These are phyloP conservation scores for Pyrenula aspistea DNA, from an alignment of 495 filamentous ascomycete genomes.

Conservation along the genomic window DNA sequence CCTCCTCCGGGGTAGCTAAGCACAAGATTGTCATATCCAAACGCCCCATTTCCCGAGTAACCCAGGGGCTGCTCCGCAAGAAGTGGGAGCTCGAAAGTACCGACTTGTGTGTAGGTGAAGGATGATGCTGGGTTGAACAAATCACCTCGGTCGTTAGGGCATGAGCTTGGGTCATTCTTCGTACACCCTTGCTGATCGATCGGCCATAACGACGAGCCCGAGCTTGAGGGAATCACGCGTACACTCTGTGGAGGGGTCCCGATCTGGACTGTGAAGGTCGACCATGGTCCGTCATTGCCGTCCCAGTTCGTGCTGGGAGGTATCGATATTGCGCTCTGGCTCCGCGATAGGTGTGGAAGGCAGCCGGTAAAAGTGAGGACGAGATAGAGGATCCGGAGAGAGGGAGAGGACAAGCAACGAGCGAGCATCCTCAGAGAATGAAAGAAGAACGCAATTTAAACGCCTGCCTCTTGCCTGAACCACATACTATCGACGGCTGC, in stretches of 20 bases:
- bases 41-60: slow-evolving; percentile 28
- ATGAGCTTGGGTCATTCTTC: slow-evolving; percentile 18
- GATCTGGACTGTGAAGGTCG: slow-evolving; percentile 21
- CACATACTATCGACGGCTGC: background rate
- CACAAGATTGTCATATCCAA: slow-evolving; percentile 37
- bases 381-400: background rate
- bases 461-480: background rate
- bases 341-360: background rate
- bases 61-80: slow-evolving; percentile 32
- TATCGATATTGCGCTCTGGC: slow-evolving; percentile 1
- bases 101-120: slow-evolving; percentile 32
- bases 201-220: slow-evolving; percentile 16
- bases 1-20: slow-evolving; percentile 21
- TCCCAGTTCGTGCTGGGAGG: slow-evolving; percentile 10
- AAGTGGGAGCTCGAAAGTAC: slow-evolving; percentile 19
- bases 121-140: slow-evolving; percentile 35
- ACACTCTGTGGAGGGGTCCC: slow-evolving; percentile 24
- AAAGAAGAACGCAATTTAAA: background rate
- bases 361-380: background rate
- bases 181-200: slow-evolving; percentile 24
- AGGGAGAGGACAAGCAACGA: background rate
- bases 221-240: slow-evolving; percentile 21
- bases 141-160: slow-evolving; percentile 33
- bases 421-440: background rate
- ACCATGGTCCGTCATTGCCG: slow-evolving; percentile 28